Conservation (phyloP, 106 monocot species). For the Iris macrosiphon region DNA sequence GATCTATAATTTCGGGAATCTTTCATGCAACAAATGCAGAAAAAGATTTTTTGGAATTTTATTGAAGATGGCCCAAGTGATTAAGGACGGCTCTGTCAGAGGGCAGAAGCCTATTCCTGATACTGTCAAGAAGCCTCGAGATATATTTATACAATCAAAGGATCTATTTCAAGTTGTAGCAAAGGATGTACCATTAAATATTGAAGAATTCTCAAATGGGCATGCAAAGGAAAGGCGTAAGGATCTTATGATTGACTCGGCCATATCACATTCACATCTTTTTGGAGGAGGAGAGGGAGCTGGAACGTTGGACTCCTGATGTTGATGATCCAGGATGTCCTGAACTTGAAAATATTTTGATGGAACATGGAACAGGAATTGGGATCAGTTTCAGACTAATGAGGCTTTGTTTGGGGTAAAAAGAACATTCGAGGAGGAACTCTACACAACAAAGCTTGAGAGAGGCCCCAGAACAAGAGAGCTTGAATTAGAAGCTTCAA, state of each 20-base stretch:
- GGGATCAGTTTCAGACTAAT: slow-evolving; percentile 97
- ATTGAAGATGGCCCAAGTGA: slow-evolving; percentile 81
- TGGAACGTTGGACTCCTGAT: slow-evolving; percentile 85
- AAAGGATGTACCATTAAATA: slow-evolving; percentile 66
- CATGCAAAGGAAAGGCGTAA: slow-evolving; percentile 41
- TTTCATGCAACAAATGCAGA: slow-evolving; percentile 73
- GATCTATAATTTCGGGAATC: slow-evolving; percentile 83
- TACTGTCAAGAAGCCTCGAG: slow-evolving; percentile 55
- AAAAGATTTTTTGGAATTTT: slow-evolving; percentile 88
- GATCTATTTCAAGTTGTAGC: slow-evolving; percentile 91
- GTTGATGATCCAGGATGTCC: slow-evolving; percentile 60
- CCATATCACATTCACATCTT: slow-evolving; percentile 73
- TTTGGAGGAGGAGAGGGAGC: slow-evolving; percentile 74
- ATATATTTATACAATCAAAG: slow-evolving; percentile 77
- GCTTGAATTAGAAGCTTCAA: slow-evolving; percentile 66
- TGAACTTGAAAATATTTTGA: slow-evolving; percentile 87
- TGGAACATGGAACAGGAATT: slow-evolving; percentile 75
- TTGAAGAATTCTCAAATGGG: slow-evolving; percentile 38
- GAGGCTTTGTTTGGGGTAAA: slow-evolving; percentile 88
- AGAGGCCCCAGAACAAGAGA: slow-evolving; percentile 83
- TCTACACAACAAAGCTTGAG: slow-evolving; percentile 96
- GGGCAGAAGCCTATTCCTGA: slow-evolving; percentile 39
- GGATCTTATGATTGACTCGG: slow-evolving; percentile 87
- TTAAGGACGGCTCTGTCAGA: slow-evolving; percentile 62
- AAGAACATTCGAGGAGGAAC: slow-evolving; percentile 93